Percentiles rank a stretch among this genome's conserved stretches.
These are phyloP conservation scores for barrel medic (Medicago truncatula) DNA, from an alignment of 306 rosid species.

Conservation along the genomic window DNA sequence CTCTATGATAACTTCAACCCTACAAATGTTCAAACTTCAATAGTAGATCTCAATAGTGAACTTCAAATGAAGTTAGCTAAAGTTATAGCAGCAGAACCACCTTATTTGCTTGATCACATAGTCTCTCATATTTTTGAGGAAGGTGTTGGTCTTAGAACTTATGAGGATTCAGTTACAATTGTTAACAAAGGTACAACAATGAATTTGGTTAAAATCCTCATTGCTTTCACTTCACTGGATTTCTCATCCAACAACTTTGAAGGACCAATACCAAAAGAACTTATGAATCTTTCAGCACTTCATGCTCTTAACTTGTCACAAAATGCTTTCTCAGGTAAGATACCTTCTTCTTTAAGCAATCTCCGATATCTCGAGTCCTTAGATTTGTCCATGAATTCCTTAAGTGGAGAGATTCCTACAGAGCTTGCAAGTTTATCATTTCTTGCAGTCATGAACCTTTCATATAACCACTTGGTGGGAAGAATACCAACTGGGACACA, in stretches of 20 bases:
- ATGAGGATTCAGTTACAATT: conserved; percentile 28
- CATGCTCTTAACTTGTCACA: conserved; percentile 34
- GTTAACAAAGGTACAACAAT: conserved; percentile 24
- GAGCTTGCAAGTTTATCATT: conserved; percentile 21
- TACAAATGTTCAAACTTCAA: not conserved
- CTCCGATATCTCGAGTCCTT: conserved; percentile 28
- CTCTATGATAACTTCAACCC: not conserved
- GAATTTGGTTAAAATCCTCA: conserved; percentile 7
- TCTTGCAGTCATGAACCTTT: conserved; percentile 29
- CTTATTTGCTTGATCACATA: not conserved
- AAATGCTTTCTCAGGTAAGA: conserved; percentile 27
- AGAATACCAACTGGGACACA: conserved; percentile 35
- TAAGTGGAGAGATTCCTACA: conserved; percentile 32
- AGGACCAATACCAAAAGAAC: conserved; percentile 37
- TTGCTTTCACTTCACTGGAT: conserved; percentile 30
- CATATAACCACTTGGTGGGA: conserved; percentile 27
- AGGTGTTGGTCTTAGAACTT: not conserved
- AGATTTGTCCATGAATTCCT: conserved; percentile 34
- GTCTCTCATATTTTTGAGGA: not conserved
- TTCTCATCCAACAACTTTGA: conserved; percentile 40
- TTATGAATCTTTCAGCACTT: conserved; percentile 3
- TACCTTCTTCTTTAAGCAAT: conserved; percentile 36
- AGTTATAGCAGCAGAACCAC: not conserved
- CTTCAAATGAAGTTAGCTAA: not conserved
- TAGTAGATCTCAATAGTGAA: conserved; percentile 5